Evolutionary conservation across 192 early-diverging fungal genomes (phyloP), one percentile per base, ranked within the genome.

Genomic region (Coemansia sp.): DNA sequence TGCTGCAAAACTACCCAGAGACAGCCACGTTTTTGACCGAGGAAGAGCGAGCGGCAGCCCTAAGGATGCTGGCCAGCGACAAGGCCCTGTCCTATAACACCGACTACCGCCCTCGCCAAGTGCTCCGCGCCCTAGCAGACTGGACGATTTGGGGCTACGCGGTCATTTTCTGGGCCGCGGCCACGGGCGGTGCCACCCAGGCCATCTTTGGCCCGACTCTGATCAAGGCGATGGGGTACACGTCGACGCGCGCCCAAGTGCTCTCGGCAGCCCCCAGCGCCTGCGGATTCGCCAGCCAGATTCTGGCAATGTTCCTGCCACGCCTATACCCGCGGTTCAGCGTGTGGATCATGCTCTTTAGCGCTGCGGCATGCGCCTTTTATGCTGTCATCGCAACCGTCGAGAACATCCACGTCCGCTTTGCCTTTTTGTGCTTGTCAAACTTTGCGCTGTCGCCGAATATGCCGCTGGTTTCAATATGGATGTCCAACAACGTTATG

Each of bases 401-500:
- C 8, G 63, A 75, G 17, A 64, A 64, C 39, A 42, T 46, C 41
- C 69, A 75, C 1, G 68, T 75, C 27, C 66, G 75, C 27, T 75
- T 80, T 39, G 63, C 75, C 5, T 77, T 85, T 39, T 42, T 78
- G 27, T 72, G 75, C 19, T 42, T 86, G 42, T 77, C 77, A 12
- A 78, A 71, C 61, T 76, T 71, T 73, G 86, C 75, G 1, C 63
- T 83, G 32, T 79, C 80, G 38, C 73, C 75, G 0, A 81, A 84
- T 31, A 76, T 84, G 66, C 82, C 85, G 27, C 31, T 86, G 44
- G 80, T 76, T 23, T 73, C 68, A 8, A 61, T 68, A 7, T 90
- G 89, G 89, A 77, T 89, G 69, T 77, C 85, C 8, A 87, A 85
- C 57, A 90, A 90, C 48, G 72, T 85, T 4, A 57, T 87, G 27